Percentiles rank a stretch among this genome's conserved stretches.
Evolutionary conservation across 2,329 filamentous ascomycete species (phyloP).

Genomic region (Fusarium phyllophilum): DNA sequence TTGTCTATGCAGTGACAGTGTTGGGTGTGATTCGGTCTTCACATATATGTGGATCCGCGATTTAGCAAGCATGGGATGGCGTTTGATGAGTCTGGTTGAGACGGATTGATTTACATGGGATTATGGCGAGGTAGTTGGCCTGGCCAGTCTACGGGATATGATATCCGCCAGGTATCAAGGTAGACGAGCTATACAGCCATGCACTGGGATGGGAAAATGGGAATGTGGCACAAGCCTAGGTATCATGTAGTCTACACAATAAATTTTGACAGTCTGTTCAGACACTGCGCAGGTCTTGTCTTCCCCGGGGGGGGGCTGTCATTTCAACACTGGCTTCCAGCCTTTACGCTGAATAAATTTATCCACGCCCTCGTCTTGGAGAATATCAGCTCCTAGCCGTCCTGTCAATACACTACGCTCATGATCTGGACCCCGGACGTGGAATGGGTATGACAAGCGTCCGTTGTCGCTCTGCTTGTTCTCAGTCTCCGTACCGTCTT

Average conservation of each 20-base stretch:
- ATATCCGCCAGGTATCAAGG: slow-evolving; percentile 8
- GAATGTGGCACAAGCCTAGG: slow-evolving; percentile 11
- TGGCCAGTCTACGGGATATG: slow-evolving; percentile 9
- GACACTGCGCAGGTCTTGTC: neutral
- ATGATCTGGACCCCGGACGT: slow-evolving; percentile 67
- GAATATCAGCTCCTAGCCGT: slow-evolving; percentile 65
- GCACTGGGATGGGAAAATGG: slow-evolving; percentile 6
- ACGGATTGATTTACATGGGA: slow-evolving; percentile 14
- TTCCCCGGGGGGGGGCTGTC: slow-evolving; percentile 5
- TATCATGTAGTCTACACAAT: slow-evolving; percentile 31
- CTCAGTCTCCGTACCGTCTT: neutral
- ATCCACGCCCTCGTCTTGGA: slow-evolving; percentile 69
- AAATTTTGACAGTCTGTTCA: slow-evolving; percentile 6
- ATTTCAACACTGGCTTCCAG: slow-evolving; percentile 62
- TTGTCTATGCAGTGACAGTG: slow-evolving; percentile 8
- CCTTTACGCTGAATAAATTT: slow-evolving; percentile 67
- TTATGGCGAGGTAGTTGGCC: neutral
- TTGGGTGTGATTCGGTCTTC: slow-evolving; percentile 17
- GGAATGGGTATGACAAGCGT: slow-evolving; percentile 65
- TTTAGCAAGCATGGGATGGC: slow-evolving; percentile 46
- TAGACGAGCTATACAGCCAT: slow-evolving; percentile 30
- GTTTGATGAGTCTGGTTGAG: slow-evolving; percentile 41
- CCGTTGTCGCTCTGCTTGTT: neutral
- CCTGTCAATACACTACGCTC: slow-evolving; percentile 77
- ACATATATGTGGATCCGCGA: slow-evolving; percentile 23